These are phyloP conservation scores for Hypsizygus marmoreus DNA, from an alignment of 768 basidiomycete genomes.

Conservation along the genomic window DNA sequence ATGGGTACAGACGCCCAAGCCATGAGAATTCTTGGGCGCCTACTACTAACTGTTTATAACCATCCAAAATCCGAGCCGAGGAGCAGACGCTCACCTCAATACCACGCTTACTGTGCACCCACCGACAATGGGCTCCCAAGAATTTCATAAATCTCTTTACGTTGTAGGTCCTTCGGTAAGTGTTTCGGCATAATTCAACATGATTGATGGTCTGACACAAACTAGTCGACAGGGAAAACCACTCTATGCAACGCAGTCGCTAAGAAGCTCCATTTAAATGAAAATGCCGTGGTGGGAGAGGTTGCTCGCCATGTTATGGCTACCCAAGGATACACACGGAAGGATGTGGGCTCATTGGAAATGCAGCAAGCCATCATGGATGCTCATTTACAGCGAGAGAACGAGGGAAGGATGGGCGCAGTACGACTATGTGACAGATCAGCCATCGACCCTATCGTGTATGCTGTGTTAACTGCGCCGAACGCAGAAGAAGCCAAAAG, in stretches of 20 bases:
- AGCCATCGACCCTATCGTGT: constrained; percentile 64
- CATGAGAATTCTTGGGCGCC: constrained; percentile 17
- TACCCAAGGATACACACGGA: constrained; percentile 51
- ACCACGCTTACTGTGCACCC: background rate
- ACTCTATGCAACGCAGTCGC: constrained; percentile 60
- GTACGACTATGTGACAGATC: constrained; percentile 64
- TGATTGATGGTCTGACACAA: background rate
- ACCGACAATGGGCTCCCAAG: background rate
- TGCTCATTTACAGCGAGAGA: constrained; percentile 53
- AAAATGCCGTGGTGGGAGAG: constrained; percentile 52
- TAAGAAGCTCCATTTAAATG: constrained; percentile 37
- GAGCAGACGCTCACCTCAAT: background rate
- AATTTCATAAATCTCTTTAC: constrained; percentile 34
- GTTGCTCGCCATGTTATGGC: constrained; percentile 63
- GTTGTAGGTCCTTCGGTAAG: constrained; percentile 57
- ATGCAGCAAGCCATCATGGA: constrained; percentile 69
- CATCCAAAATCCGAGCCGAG: no score
- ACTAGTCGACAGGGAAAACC: constrained; percentile 68
- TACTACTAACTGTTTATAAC: no score
- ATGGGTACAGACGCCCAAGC: constrained; percentile 10
- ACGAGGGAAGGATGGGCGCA: constrained; percentile 19
- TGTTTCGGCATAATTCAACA: background rate
- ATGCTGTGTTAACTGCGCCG: constrained; percentile 50
- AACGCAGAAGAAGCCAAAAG: constrained; percentile 36
- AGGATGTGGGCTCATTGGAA: constrained; percentile 47